Evolutionary conservation across 108 stramenopile genomes (phyloP).

Genomic region (Craspedostauros australis): DNA sequence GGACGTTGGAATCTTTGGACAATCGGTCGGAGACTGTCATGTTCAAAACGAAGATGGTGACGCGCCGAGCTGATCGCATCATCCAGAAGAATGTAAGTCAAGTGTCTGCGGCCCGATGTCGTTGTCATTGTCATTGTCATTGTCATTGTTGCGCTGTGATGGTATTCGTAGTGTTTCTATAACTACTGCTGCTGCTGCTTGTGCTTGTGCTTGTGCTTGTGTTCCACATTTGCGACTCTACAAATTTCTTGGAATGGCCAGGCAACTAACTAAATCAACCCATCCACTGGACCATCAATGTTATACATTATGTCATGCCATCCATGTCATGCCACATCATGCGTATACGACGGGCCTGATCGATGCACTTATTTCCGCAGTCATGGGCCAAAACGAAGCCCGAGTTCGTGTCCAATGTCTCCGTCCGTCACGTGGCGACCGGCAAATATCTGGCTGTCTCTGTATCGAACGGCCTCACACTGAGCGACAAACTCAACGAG

Average conservation of each 20-base stretch:
- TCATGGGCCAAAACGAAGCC: slow-evolving; percentile 33
- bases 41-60: slow-evolving; percentile 45
- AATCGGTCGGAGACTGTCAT: slow-evolving; percentile 30
- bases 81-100: slow-evolving; percentile 24
- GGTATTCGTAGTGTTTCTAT: neutral
- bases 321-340: no score
- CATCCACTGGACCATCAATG: no score
- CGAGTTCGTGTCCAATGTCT: slow-evolving; percentile 20
- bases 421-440: slow-evolving; percentile 34
- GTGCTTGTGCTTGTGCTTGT: no score
- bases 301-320: no score
- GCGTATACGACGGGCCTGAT: no score
- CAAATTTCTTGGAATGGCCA: no score
- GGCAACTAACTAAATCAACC: no score
- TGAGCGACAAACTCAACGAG: slow-evolving; percentile 21
- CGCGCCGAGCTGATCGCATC: slow-evolving; percentile 46
- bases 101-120: no score
- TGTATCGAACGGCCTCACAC: slow-evolving; percentile 5
- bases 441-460: slow-evolving; percentile 34
- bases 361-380: neutral
- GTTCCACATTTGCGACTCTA: no score
- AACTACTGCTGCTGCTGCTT: no score
- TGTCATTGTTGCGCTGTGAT: neutral
- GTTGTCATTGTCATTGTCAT: neutral
- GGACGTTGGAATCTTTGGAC: slow-evolving; percentile 35